Conservation (phyloP, 2,329 filamentous ascomycete genomes). For the Diaporthe caulivora region DNA sequence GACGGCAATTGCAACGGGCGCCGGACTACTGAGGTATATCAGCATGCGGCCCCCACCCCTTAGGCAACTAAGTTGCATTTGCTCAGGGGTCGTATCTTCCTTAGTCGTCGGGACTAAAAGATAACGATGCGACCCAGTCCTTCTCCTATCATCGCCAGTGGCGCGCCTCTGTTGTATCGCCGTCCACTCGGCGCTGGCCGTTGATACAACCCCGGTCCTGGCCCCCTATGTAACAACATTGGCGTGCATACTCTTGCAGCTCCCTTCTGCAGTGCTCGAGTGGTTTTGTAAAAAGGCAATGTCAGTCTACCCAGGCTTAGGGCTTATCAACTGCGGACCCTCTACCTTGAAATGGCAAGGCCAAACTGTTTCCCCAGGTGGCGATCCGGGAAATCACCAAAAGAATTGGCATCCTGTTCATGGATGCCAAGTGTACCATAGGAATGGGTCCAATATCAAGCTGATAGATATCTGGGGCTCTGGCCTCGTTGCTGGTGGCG, state of each 20-base stretch:
- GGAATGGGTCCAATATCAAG: neutral
- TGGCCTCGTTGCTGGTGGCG: neutral
- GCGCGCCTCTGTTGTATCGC: neutral
- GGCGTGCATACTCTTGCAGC: conserved; percentile 16
- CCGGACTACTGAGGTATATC: neutral
- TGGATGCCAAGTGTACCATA: neutral
- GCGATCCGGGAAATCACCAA: conserved; percentile 6
- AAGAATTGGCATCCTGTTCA: neutral
- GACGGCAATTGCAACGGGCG: conserved; percentile 1
- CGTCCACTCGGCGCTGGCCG: conserved; percentile 10
- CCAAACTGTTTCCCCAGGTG: neutral
- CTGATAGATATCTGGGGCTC: conserved; percentile 29
- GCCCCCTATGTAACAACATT: neutral
- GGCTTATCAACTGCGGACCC: conserved; percentile 26
- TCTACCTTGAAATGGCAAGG: neutral
- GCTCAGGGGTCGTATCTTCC: conserved; percentile 27
- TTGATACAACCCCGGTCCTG: conserved; percentile 19
- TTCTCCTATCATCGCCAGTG: neutral
- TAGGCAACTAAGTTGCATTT: conserved; percentile 19
- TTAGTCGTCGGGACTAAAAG: conserved; percentile 17
- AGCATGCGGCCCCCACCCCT: conserved; percentile 7
- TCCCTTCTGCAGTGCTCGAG: neutral
- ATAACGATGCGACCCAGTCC: conserved; percentile 22
- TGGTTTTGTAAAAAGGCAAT: conserved; percentile 3
- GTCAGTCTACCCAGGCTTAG: conserved; percentile 22